Evolutionary conservation across 2,329 filamentous ascomycete genomes (phyloP).

Genomic region (Phyllachora maydis): DNA sequence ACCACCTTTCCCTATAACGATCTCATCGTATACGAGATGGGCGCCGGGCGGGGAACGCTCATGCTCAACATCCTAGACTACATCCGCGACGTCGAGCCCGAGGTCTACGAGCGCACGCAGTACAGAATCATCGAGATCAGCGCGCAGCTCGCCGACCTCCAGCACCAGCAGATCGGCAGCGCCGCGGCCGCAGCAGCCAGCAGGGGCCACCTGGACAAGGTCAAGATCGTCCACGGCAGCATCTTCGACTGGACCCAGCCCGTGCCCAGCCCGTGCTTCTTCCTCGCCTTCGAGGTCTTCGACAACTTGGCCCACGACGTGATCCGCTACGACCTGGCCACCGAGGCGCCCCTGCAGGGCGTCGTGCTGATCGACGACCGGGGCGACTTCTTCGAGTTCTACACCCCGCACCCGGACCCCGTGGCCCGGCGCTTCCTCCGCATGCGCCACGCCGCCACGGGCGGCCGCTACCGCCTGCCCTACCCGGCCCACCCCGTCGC

Average conservation of each 20-base stretch:
- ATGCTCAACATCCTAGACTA: slow-evolving; percentile 98
- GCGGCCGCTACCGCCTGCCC: slow-evolving; percentile 40
- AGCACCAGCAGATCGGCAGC: slow-evolving; percentile 47
- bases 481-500: slow-evolving; percentile 30
- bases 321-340: slow-evolving; percentile 71
- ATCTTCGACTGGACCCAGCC: slow-evolving; percentile 86
- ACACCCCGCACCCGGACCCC: slow-evolving; percentile 61
- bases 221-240: slow-evolving; percentile 86
- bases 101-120: slow-evolving; percentile 83
- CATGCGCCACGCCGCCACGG: slow-evolving; percentile 60
- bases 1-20: slow-evolving; percentile 90
- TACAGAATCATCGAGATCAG: slow-evolving; percentile 97
- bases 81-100: slow-evolving; percentile 71
- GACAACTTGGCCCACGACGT: slow-evolving; percentile 96
- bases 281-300: slow-evolving; percentile 93
- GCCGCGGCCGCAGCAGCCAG: slow-evolving; percentile 31
- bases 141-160: slow-evolving; percentile 54
- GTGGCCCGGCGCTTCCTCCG: slow-evolving; percentile 65
- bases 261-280: slow-evolving; percentile 89
- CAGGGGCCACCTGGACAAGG: slow-evolving; percentile 61
- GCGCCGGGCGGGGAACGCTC: slow-evolving; percentile 86
- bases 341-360: slow-evolving; percentile 70
- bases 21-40: slow-evolving; percentile 96
- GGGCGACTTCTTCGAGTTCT: slow-evolving; percentile 93
- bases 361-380: slow-evolving; percentile 66